phyloP scores from a whole-genome alignment of 768 basidiomycete species.

The Lactifluus hygrophoroides region DNA sequence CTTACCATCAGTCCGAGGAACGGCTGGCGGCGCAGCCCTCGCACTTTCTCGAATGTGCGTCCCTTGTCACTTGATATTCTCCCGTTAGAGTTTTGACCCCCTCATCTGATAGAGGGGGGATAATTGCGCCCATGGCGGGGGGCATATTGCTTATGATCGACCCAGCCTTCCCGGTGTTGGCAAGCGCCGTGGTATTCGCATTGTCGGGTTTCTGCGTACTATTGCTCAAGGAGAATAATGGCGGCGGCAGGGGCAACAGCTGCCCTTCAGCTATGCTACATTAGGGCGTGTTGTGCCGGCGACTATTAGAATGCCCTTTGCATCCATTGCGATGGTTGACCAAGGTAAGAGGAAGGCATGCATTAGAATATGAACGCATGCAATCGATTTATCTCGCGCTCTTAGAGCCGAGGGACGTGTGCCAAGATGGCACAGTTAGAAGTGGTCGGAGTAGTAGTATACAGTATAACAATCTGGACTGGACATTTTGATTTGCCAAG shows the following conservation, averaged over 20 bases:
- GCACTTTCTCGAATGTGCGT: slow-evolving; percentile 77
- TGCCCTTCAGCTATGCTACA: slow-evolving; percentile 8
- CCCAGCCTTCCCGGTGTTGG: slow-evolving; percentile 66
- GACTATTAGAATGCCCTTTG: too few relatives aligned
- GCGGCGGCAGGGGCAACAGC: slow-evolving; percentile 28
- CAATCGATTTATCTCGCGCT: not conserved
- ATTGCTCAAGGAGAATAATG: slow-evolving; percentile 44
- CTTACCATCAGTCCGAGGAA: slow-evolving; percentile 56
- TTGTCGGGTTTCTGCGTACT: slow-evolving; percentile 57
- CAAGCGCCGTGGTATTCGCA: slow-evolving; percentile 57
- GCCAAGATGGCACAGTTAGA: too few relatives aligned
- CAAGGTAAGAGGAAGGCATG: not conserved
- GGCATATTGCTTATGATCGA: slow-evolving; percentile 61
- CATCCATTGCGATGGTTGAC: not conserved
- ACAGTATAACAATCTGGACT: not conserved
- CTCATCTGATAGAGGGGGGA: slow-evolving; percentile 56
- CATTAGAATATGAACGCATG: not conserved
- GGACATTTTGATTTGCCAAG: too few relatives aligned
- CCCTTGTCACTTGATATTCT: not conserved
- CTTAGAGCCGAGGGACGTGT: not conserved
- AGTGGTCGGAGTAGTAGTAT: too few relatives aligned
- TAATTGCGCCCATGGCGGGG: slow-evolving; percentile 79
- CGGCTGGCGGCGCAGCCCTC: slow-evolving; percentile 81
- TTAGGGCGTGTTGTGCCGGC: not conserved
- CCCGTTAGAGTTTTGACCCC: not conserved